Evolutionary conservation across 345 rosid genomes (phyloP), one percentile per base, ranked within the genome.

Genomic region (Trapa incisa): DNA sequence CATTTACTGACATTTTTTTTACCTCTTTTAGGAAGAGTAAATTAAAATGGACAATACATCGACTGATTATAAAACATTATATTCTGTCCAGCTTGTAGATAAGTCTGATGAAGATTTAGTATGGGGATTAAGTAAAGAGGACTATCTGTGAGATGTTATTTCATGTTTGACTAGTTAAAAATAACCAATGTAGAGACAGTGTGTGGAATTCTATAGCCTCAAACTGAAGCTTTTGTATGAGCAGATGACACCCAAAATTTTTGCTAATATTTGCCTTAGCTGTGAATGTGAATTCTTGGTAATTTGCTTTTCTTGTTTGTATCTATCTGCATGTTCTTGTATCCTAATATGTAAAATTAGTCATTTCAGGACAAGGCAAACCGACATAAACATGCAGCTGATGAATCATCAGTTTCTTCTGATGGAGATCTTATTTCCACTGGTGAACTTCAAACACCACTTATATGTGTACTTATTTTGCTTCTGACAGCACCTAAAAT

Each of bases 371-470:
- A 37, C 6, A 65, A 65, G 52, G 11, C 36, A 32, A 43, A 65
- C 53, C 52, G 1, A 11, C 33, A 15, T 42, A 43, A 65, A n/a
- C 50, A 65, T 37, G 45, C 37, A 33, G 52, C 36, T 7, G 67
- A 41, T 35, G 75, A 75, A 56, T 64, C 76, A 69, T 72, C 79
- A 61, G 56, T 71, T 37, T 65, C 75, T 61, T 78, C 84, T 73
- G 75, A 72, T 61, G 67, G 54, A 22, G 63, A 62, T 53, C 10
- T 3, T 36, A 47, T 78, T 62, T 70, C 79, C 75, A 74, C 80
- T 69, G 86, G 83, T 84, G 74, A 56, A 60, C 39, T 47, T 79
- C 47, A n/a, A 15, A 68, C 45, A 36, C 61, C 57, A 37, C 63
- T 3, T 75, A 63, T n/a, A 39, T 16, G 67, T 67, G 4, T 72